Evolutionary conservation across 805 yeast genomes (phyloP), one percentile per base, ranked within the genome.

Genomic region (Hagleromyces aurorensis): DNA sequence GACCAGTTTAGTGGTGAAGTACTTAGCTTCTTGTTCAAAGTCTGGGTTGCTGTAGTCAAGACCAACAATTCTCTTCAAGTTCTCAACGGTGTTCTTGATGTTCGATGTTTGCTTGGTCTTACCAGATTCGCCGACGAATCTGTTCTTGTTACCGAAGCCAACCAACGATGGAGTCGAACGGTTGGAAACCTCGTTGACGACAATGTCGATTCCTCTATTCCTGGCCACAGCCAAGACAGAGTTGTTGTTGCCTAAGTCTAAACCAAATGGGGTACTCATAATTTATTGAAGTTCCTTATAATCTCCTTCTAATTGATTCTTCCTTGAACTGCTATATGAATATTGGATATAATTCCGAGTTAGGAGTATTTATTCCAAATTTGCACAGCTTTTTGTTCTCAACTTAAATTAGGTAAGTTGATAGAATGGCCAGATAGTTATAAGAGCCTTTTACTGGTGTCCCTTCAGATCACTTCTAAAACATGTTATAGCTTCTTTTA

Each of bases 111-210:
- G 96, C 65, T 91, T 95, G 46, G 85, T 82, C 72, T 86, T 87
- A 54, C 94, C 98, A 30, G 82, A 53, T 68, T 91, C 99, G 58
- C 99, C 99, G 46, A 91, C 75, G 56, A 74, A 78, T 68, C 99
- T 78, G 72, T 74, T 78, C 65, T 82, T 84, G 44, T 55, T 58
- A 47, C 96, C 96, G 50, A 91, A 91, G 19, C 96, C 97, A 47
- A 91, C 91, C 44, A 84, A 61, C 18, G 82, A 61, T 44, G 99
- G 98, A 19, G 99, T 91, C 46, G 93, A 63, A 65, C 99, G 81
- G 79, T 91, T 91, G 34, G 97, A 87, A 27, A 91, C 97, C 66
- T 91, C 99, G 61, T 91, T 91, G 66, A 91, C 97, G 52, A 91
- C 84, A 52, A 91, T 79, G 63, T 91, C 99, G 57, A 91, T 91